Conservation (phyloP, 352 stramenopile species). For the Phytopythium delawarense region DNA sequence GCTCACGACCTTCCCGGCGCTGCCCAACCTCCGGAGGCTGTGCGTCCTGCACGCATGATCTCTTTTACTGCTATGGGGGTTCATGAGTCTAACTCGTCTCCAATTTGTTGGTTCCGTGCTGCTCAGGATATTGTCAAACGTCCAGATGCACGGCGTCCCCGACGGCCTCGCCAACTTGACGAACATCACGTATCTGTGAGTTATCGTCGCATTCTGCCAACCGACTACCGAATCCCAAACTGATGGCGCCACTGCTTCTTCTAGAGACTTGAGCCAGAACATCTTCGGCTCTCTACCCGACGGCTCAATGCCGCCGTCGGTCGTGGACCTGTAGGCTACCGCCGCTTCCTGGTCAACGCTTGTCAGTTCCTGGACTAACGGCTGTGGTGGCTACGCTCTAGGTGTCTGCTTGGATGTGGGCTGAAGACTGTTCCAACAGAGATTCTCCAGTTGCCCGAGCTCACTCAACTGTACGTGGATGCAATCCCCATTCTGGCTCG, state of each 20-base stretch:
- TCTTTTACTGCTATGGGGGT: background rate
- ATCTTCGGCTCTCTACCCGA: constrained; percentile 13
- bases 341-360: background rate
- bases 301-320: constrained; percentile 10
- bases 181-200: constrained; percentile 17
- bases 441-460: constrained; percentile 24
- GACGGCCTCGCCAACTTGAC: constrained; percentile 14
- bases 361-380: background rate
- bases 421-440: constrained; percentile 25
- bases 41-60: constrained; percentile 7
- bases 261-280: constrained; percentile 21
- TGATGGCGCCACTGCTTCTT: background rate
- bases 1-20: constrained; percentile 20
- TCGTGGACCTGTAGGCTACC: constrained; percentile 15
- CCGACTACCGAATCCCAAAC: background rate
- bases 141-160: constrained; percentile 11
- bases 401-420: constrained; percentile 7
- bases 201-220: background rate
- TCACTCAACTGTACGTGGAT: constrained; percentile 26
- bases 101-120: background rate
- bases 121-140: constrained; percentile 13
- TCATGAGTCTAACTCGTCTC: background rate
- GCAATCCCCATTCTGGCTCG: too few relatives aligned
- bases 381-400: background rate
- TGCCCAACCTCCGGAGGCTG: constrained; percentile 26